Conservation (phyloP, 2,329 filamentous ascomycete species). For the Fusarium sp. region DNA sequence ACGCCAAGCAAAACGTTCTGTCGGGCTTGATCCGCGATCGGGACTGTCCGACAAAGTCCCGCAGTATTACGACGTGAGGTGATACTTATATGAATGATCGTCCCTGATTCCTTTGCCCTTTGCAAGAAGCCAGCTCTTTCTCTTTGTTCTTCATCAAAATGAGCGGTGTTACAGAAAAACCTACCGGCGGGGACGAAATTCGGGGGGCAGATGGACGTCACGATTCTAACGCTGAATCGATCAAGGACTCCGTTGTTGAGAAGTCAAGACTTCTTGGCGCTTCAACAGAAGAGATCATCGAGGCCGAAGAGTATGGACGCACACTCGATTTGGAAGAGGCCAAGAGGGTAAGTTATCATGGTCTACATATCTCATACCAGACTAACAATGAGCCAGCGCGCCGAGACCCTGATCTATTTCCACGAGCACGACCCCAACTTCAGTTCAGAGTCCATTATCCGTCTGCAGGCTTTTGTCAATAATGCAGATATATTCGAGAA, state of each 20-base stretch:
- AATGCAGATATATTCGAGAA: conserved; percentile 52
- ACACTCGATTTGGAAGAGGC: conserved; percentile 27
- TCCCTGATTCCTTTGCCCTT: no score
- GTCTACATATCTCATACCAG: rapidly evolving
- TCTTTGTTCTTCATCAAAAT: conserved; percentile 2
- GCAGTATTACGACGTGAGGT: background rate
- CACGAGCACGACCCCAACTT: conserved; percentile 46
- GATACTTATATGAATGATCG: conserved; percentile 7
- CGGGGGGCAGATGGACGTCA: background rate
- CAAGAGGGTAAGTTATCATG: background rate
- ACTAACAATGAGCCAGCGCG: conserved; percentile 19
- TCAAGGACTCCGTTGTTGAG: conserved; percentile 5
- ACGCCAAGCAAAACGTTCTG: conserved; percentile 19
- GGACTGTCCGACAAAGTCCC: conserved; percentile 3
- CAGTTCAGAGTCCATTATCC: conserved; percentile 33
- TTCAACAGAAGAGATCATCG: conserved; percentile 30
- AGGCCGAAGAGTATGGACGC: conserved; percentile 33
- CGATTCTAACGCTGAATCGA: conserved; percentile 6
- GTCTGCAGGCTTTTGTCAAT: conserved; percentile 26
- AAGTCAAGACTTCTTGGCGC: conserved; percentile 28
- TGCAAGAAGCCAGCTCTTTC: no score
- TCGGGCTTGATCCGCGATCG: background rate
- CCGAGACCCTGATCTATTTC: conserved; percentile 34
- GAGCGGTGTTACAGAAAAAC: conserved; percentile 16
- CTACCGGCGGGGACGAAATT: background rate